Evolutionary conservation across 371 early-diverging fungal species (phyloP), one percentile per base, ranked within the genome.

Genomic region (Nosema granulosis): DNA sequence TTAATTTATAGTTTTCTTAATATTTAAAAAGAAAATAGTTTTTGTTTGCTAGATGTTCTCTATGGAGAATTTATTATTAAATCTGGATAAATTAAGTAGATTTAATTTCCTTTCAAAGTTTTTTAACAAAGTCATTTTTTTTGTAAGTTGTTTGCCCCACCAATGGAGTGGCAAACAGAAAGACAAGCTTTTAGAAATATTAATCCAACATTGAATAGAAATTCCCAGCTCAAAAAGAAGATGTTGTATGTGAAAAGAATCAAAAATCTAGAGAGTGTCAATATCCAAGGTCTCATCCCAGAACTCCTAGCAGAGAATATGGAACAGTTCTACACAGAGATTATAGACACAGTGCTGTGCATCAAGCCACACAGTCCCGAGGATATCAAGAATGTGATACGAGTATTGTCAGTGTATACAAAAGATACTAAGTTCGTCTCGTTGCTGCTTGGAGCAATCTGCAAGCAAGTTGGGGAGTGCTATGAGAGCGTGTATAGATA

Each of bases 221-320:
- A 71, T 56, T 75, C 75, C 1, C 29, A 52, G 18, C 58, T 79
- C 18, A 74, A 67, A 34, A 79, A 76, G 50, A 79, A 79, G 75
- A 57, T 70, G 22, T 32, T 24, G n/a, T 78, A 74, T 18, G 68
- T 79, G 16, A 79, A 79, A 22, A 61, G 49, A 31, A 0, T 79
- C 0, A 79, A 65, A 54, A 69, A 71, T 54, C 28, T 79, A 29
- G 2, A 58, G 0, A 22, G 34, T 11, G 70, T 61, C 24, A 52
- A 57, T 32, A 31, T 75, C 18, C n/a, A 49, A n/a, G 1, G 22
- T 16, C 20, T 79, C 1, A 29, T 69, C 9, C 16, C 11, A 12
- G 75, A 79, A 26, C 34, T 79, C 9, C 29, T 12, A 1, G 9
- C 22, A 9, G 79, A 79, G 38, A 75, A 79, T 75, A 62, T 79